Conservation (phyloP, 2,329 filamentous ascomycete species). For the Exserohilum turcica region DNA sequence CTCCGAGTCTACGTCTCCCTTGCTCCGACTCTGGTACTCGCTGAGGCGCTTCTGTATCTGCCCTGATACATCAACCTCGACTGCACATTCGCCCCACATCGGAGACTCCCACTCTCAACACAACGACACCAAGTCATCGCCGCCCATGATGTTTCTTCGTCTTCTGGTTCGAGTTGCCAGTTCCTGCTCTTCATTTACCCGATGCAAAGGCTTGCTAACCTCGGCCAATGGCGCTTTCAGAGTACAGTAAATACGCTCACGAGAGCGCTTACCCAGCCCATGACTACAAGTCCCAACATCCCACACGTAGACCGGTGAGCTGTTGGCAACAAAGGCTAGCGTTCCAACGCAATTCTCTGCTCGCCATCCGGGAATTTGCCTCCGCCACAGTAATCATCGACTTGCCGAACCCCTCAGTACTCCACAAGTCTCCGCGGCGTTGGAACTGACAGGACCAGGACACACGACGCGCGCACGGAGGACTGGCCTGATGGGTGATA, state of each 20-base stretch:
- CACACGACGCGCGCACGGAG: background rate
- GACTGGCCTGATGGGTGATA: background rate
- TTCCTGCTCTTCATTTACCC: background rate
- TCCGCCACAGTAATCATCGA: background rate
- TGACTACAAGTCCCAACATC: background rate
- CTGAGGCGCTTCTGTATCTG: background rate
- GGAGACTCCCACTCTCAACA: background rate
- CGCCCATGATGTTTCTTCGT: background rate
- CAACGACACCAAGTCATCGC: background rate
- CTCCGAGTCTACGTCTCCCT: background rate
- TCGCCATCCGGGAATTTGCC: background rate
- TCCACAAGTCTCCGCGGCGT: background rate
- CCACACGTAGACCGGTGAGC: background rate
- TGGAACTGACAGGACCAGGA: background rate
- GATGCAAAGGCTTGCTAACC: background rate
- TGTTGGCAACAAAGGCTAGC: background rate
- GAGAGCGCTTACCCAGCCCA: background rate
- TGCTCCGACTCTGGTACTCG: background rate
- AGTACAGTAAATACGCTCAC: background rate
- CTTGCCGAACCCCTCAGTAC: background rate
- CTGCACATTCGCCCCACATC: background rate
- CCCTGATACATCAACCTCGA: conserved; percentile 1
- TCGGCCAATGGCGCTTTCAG: background rate
- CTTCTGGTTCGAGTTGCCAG: too few relatives aligned
- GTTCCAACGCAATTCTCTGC: background rate